Evolutionary conservation across 257 asterid species (phyloP).

Genomic region (Fraxinus quadrangulata): DNA sequence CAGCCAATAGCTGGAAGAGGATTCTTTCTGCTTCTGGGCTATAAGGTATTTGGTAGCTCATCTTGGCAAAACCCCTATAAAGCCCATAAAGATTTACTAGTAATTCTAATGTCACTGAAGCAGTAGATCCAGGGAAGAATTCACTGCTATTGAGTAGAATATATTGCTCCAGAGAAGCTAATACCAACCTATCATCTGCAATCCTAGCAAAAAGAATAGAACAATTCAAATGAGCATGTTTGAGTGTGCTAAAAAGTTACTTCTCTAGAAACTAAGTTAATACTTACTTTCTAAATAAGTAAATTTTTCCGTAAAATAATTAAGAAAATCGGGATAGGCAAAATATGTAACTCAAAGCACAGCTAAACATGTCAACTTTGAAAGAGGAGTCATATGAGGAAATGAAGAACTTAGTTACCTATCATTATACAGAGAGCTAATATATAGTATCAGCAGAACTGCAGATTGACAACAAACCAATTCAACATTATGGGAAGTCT

Average conservation of each 20-base stretch:
- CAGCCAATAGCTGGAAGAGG: conserved; percentile 59
- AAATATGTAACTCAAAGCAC: neutral
- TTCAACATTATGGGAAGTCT: conserved; percentile 58
- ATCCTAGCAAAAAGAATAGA: conserved; percentile 43
- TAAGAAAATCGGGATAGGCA: neutral
- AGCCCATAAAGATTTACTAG: conserved; percentile 71
- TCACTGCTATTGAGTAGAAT: conserved; percentile 69
- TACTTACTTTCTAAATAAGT: neutral
- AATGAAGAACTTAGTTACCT: conserved; percentile 49
- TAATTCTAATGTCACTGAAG: conserved; percentile 51
- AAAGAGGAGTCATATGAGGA: neutral
- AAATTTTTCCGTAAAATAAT: neutral
- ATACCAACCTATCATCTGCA: conserved; percentile 78
- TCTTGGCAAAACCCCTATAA: conserved; percentile 76
- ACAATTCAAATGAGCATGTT: conserved; percentile 2
- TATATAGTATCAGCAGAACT: conserved; percentile 63
- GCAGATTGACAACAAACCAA: conserved; percentile 69
- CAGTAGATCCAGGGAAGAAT: conserved; percentile 39
- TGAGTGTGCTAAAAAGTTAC: neutral
- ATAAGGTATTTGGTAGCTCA: conserved; percentile 77
- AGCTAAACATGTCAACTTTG: neutral
- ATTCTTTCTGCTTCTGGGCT: conserved; percentile 88
- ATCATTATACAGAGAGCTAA: conserved; percentile 78
- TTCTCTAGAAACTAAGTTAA: neutral
- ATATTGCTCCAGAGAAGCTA: conserved; percentile 92